Conservation (phyloP, 1,139 yeast species). For the Suhomyces anneliseae region DNA sequence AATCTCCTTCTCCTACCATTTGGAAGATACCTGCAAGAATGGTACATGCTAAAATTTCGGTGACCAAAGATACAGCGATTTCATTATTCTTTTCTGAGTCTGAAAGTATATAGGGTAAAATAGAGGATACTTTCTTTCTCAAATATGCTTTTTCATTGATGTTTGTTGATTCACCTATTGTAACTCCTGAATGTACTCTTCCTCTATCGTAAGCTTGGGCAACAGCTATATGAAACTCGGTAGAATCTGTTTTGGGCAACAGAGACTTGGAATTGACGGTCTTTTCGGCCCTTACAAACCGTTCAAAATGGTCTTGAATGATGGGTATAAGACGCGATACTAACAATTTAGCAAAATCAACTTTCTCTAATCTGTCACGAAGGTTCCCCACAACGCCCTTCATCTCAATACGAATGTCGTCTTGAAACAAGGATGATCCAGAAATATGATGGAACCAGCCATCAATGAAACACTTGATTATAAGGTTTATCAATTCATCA, state of each 20-base stretch:
- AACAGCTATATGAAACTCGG: constrained; percentile 49
- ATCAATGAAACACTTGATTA: constrained; percentile 60
- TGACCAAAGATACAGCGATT: constrained; percentile 49
- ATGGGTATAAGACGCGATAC: constrained; percentile 64
- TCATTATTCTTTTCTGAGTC: constrained; percentile 50
- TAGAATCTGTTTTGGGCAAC: constrained; percentile 13
- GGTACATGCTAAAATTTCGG: constrained; percentile 63
- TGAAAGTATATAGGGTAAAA: constrained; percentile 55
- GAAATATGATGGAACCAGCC: constrained; percentile 65
- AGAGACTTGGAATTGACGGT: constrained; percentile 23
- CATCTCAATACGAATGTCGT: constrained; percentile 52
- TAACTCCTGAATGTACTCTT: constrained; percentile 61
- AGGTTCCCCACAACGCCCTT: constrained; percentile 42
- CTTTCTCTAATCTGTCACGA: constrained; percentile 35
- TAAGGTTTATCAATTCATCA: constrained; percentile 50
- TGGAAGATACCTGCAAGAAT: constrained; percentile 48
- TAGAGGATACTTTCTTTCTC: constrained; percentile 36
- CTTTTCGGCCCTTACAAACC: constrained; percentile 56
- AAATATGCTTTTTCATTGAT: constrained; percentile 55
- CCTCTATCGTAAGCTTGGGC: constrained; percentile 62
- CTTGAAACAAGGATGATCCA: constrained; percentile 49
- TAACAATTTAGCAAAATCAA: constrained; percentile 59
- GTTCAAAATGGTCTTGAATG: constrained; percentile 62
- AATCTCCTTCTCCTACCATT: constrained; percentile 71
- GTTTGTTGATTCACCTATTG: constrained; percentile 43